These are phyloP conservation scores for Dendrobium chrysotoxum DNA, from an alignment of 106 monocot species.

Conservation along the genomic window DNA sequence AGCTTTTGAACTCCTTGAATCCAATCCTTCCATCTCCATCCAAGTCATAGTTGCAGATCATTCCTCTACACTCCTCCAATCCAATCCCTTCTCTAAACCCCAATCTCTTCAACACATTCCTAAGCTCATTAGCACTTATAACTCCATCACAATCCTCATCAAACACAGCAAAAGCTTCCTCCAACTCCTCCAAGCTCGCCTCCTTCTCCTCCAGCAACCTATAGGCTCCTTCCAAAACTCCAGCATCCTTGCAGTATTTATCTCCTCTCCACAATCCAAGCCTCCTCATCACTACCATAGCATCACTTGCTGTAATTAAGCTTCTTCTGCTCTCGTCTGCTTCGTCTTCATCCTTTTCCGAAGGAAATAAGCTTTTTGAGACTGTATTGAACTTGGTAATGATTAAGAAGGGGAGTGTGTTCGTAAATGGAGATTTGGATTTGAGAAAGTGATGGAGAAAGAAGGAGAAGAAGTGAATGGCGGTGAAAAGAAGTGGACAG, in stretches of 20 bases:
- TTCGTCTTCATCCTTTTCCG: no score
- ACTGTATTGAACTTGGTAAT: no score
- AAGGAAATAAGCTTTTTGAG: no score
- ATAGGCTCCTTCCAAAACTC: neutral
- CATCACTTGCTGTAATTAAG: constrained; percentile 1
- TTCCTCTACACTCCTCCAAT: constrained; percentile 25
- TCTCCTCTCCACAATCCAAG: neutral
- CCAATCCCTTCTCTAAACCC: constrained; percentile 23
- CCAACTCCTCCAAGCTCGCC: constrained; percentile 34
- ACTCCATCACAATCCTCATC: constrained; percentile 45
- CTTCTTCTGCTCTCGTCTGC: no score
- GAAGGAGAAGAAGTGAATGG: no score
- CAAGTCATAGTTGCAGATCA: constrained; percentile 27
- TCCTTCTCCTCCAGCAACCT: constrained; percentile 36
- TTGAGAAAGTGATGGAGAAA: no score
- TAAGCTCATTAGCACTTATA: constrained; percentile 31
- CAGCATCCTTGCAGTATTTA: neutral
- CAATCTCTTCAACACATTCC: constrained; percentile 24
- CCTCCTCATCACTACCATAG: constrained; percentile 8
- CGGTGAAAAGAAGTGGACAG: no score
- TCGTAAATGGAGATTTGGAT: no score
- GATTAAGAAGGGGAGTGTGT: no score
- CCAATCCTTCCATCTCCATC: constrained; percentile 41
- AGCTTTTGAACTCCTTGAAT: constrained; percentile 24
- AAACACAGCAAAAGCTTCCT: constrained; percentile 43